Evolutionary conservation across 305 asterid species (phyloP).

Genomic region (Coffea humblotiana): DNA sequence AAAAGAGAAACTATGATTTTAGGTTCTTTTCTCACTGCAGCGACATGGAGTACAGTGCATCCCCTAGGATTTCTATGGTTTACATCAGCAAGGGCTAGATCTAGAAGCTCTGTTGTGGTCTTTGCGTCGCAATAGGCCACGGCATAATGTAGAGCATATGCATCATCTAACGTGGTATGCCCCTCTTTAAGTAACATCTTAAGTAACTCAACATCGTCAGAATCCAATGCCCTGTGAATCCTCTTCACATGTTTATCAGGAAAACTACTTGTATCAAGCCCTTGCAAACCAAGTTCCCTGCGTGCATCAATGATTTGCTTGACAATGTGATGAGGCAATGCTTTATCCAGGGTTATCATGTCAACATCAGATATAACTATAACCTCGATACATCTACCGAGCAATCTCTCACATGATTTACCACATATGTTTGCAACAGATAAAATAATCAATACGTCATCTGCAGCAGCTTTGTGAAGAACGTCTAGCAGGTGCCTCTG

Average conservation of each 20-base stretch:
- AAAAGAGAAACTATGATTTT: conserved; percentile 80
- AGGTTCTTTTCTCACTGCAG: conserved; percentile 92
- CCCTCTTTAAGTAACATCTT: conserved; percentile 88
- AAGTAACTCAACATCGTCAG: conserved; percentile 91
- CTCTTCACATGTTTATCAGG: conserved; percentile 85
- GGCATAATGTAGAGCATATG: conserved; percentile 87
- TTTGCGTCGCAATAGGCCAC: conserved; percentile 93
- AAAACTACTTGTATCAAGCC: conserved; percentile 43
- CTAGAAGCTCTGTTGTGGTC: conserved; percentile 89
- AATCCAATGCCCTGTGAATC: conserved; percentile 90
- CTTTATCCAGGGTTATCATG: conserved; percentile 69
- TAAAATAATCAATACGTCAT: conserved; percentile 69
- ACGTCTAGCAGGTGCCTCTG: conserved; percentile 69
- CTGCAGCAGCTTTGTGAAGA: conserved; percentile 73
- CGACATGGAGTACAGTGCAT: conserved; percentile 86
- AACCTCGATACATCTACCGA: conserved; percentile 56
- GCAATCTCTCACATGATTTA: conserved; percentile 54
- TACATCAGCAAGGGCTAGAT: conserved; percentile 81
- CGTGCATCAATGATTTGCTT: conserved; percentile 60
- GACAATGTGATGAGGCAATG: conserved; percentile 64
- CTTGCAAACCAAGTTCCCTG: conserved; percentile 49
- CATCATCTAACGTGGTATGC: conserved; percentile 76
- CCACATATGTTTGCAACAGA: conserved; percentile 67
- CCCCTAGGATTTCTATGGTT: conserved; percentile 82
- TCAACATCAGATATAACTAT: conserved; percentile 84